phyloP scores from a whole-genome alignment of 2,329 filamentous ascomycete genomes.

The Sphaerostilbella broomeana region DNA sequence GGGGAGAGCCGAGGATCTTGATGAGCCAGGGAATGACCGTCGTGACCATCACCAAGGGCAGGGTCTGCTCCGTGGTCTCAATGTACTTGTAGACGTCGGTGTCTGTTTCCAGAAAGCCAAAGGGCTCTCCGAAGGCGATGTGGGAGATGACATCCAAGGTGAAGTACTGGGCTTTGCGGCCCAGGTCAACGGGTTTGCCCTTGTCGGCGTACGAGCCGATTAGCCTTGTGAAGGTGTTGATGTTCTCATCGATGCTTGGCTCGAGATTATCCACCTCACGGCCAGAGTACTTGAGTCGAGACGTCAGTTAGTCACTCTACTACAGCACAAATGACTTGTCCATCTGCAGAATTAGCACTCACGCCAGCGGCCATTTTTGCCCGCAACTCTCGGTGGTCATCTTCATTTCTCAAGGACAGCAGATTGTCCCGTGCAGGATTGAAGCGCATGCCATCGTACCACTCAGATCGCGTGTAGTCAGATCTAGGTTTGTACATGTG shows the following conservation, averaged over 20 bases:
- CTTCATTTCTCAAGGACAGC: slow-evolving; percentile 13
- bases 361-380: slow-evolving; percentile 43
- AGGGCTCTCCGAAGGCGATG: slow-evolving; percentile 44
- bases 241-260: slow-evolving; percentile 23
- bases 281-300: slow-evolving; percentile 42
- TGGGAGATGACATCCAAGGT: slow-evolving; percentile 51
- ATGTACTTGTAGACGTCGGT: slow-evolving; percentile 44
- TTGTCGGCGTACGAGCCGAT: slow-evolving; percentile 13
- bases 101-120: slow-evolving; percentile 44
- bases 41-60: slow-evolving; percentile 18
- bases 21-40: slow-evolving; percentile 16
- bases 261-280: slow-evolving; percentile 40
- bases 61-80: slow-evolving; percentile 29
- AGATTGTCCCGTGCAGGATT: slow-evolving; percentile 31
- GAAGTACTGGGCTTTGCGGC: slow-evolving; percentile 46
- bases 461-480: slow-evolving; percentile 30
- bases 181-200: slow-evolving; percentile 16
- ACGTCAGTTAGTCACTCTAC: background rate
- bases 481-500: slow-evolving; percentile 34
- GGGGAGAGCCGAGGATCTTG: slow-evolving; percentile 32
- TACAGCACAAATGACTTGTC: too few relatives aligned
- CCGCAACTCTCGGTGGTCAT: slow-evolving; percentile 36
- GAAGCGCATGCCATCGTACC: slow-evolving; percentile 44
- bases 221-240: slow-evolving; percentile 13
- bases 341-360: slow-evolving; percentile 14